Evolutionary conservation across 2,329 filamentous ascomycete species (phyloP).

Genomic region (Pseudocercospora fijiensis): DNA sequence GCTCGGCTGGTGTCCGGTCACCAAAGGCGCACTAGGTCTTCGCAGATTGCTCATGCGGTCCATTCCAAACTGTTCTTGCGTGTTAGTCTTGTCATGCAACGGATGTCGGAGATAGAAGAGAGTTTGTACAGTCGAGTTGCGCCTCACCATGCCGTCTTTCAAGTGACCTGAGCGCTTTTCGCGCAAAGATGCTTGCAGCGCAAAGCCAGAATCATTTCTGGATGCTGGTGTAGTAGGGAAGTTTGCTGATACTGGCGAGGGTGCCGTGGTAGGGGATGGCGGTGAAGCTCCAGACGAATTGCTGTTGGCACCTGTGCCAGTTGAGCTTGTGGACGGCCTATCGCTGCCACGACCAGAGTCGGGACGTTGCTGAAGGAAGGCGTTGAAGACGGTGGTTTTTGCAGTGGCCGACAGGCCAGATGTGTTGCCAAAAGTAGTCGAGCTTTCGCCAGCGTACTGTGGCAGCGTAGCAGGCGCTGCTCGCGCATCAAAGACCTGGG

Average conservation of each 20-base stretch:
- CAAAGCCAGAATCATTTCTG: conserved; percentile 87
- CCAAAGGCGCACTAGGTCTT: conserved; percentile 61
- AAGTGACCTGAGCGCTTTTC: conserved; percentile 96
- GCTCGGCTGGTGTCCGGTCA: conserved; percentile 62
- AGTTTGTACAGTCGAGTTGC: conserved; percentile 72
- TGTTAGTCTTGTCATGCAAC: conserved; percentile 36
- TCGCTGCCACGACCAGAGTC: conserved; percentile 64
- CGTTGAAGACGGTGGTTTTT: conserved; percentile 79
- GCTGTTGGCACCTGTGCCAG: conserved; percentile 41
- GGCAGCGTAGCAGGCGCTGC: conserved; percentile 71
- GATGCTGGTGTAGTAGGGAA: conserved; percentile 83
- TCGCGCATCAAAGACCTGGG: conserved; percentile 72
- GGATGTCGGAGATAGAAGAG: conserved; percentile 33
- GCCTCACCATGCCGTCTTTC: conserved; percentile 59
- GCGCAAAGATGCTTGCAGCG: conserved; percentile 77
- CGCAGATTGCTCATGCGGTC: conserved; percentile 68
- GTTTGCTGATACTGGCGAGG: conserved; percentile 75
- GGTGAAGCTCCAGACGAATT: conserved; percentile 48
- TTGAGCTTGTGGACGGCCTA: conserved; percentile 71
- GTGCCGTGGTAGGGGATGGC: conserved; percentile 64
- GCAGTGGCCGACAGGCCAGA: conserved; percentile 50
- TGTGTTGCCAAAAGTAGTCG: conserved; percentile 73
- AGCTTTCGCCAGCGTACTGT: conserved; percentile 86
- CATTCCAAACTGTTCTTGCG: conserved; percentile 62
- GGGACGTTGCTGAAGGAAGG: conserved; percentile 74